Base-by-base conservation (phyloP, 2,329 filamentous ascomycete genomes). In the Penicillium italicum region DNA sequence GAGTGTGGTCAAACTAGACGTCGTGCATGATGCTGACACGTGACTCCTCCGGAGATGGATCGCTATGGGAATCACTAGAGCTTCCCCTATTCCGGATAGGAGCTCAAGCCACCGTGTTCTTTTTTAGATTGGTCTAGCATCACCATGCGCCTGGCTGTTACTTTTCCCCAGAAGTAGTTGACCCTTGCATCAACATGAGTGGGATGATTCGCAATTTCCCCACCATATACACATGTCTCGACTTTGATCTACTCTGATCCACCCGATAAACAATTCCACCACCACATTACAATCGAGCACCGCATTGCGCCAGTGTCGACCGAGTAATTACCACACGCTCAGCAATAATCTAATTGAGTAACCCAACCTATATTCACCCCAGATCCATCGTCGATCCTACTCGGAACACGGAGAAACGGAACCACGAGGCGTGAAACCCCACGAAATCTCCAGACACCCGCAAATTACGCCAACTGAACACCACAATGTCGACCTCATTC, bases 61-160 rank as follows among this genome's bases (percentile, higher is more conserved):
- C 61, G 51, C 22, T 53, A 50, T 26, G 4, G 43, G 51, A 52
- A n/a, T n/a, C 51, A 57, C 50, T 46, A n/a, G 54, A 56, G 55
- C 58, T 61, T 58, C 60, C 60, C 62, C 63, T 61, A 58, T 62
- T 63, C 49, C 53, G 38, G 36, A 46, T 18, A 24, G 50, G 47
- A 50, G 40, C 53, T 65, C 53, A 57, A 59, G 62, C 62, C 64
- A 66, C 64, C 62, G 59, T 67, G 62, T 60, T 63, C 57, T 62
- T 58, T 65, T 52, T 47, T 11, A n/a, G 36, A 26, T 34, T n/a
- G 16, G 14, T 43, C 7, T 9, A 51, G 18, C 18, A 11, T 50
- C 14, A 30, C 7, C 44, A 51, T 49, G 40, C 33, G 33, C 20
- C 50, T 45, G 31, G 40, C 40, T 42, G n/a, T 22, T 34, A 16